These are phyloP conservation scores for Termitomyces sp. DNA, from an alignment of 768 basidiomycete species.

Conservation along the genomic window DNA sequence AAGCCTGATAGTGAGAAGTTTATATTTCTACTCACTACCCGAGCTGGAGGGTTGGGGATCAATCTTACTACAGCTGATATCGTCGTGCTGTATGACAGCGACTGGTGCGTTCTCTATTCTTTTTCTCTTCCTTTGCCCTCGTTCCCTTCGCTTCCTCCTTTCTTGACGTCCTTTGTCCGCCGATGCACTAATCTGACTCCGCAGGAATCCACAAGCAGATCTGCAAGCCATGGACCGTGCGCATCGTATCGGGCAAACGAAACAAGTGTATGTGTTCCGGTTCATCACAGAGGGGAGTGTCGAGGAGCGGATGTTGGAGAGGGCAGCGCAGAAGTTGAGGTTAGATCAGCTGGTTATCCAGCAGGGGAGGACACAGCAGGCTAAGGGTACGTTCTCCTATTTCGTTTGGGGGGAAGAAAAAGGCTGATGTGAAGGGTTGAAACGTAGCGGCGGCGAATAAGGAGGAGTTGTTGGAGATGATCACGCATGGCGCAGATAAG, in stretches of 20 bases:
- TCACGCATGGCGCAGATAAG: conserved; percentile 94
- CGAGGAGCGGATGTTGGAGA: conserved; percentile 92
- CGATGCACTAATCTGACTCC: not conserved
- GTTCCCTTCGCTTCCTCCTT: not conserved
- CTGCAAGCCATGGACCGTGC: conserved; percentile 98
- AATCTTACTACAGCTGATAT: conserved; percentile 94
- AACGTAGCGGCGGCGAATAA: conserved; percentile 83
- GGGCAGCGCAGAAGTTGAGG: conserved; percentile 92
- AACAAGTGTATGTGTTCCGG: conserved; percentile 96
- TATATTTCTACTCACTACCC: conserved; percentile 93
- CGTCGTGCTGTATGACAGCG: conserved; percentile 93
- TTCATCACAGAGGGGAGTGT: conserved; percentile 96
- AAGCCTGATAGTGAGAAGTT: conserved; percentile 92
- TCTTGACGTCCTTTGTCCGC: not conserved
- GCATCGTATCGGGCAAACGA: conserved; percentile 94
- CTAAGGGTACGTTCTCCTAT: conserved; percentile 53
- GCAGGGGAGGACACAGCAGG: conserved; percentile 81
- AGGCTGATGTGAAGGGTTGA: not conserved
- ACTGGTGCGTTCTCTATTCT: conserved; percentile 58
- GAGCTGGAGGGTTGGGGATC: conserved; percentile 96
- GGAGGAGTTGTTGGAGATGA: conserved; percentile 97
- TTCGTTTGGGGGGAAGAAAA: not conserved
- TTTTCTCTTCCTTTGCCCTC: not conserved
- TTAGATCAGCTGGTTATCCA: conserved; percentile 97
- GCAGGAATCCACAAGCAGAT: conserved; percentile 97